Evolutionary conservation across 352 stramenopile species (phyloP), one percentile per base, ranked within the genome.

Genomic region (Bremia lactucae): DNA sequence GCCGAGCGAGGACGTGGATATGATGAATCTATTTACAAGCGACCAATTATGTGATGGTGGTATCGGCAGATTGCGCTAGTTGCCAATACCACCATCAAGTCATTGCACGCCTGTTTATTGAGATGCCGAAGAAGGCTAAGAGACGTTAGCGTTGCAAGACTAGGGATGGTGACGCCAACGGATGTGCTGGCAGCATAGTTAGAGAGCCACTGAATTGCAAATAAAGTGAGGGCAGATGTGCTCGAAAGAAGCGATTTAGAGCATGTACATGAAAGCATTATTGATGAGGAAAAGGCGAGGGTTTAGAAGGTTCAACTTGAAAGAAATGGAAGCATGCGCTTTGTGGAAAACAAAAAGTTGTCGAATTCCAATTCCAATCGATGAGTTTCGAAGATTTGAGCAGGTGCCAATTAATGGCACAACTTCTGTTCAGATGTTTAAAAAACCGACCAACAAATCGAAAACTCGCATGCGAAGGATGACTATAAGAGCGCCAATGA

Each of bases 41-140:
- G 42, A 52, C 19, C 36, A 49, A 16, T 42, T 88, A 6, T 86
- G 73, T 40, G 55, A 45, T 5, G 76, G 76, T 4, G 67, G 86
- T 29, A 42, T 78, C 15, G 43, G 36, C 18, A 73, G 61, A 34
- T 82, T 88, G 24, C 36, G 49, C 16, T 60, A 60, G 8, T 46
- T 88, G 9, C 52, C 85, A 36, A 53, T 41, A 23, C 70, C 80
- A 55, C 71, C 86, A 68, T 13, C 67, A 77, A 11, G 71, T 88
- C 5, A 72, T 78, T 23, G 48, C 58, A 2, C 53, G 84, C 15
- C 48, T 88, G 26, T 71, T 79, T 36, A 42, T 49, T n/a, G 44
- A 53, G 36, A 35, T 58, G 1, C 42, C 46, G 21, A 45, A 64
- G 4, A n/a, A 45, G 34, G 14, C 35, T 56, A 1, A 25, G 55